phyloP scores from a whole-genome alignment of 176 grass and related monocot genomes.

The Juncus inflexus region DNA sequence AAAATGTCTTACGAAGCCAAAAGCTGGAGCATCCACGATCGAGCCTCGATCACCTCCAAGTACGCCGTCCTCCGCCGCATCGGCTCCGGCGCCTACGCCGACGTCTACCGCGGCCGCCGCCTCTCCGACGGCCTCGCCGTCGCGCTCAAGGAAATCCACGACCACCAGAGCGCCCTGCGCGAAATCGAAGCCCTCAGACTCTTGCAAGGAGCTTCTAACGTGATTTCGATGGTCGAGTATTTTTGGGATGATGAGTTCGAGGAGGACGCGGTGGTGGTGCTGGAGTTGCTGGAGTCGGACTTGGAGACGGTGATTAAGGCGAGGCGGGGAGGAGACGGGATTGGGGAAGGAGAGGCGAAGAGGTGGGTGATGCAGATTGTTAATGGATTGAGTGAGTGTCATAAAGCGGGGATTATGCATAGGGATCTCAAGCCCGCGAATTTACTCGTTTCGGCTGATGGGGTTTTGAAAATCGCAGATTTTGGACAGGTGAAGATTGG shows the following conservation, averaged over 20 bases:
- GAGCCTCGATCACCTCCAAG: slow-evolving; percentile 51
- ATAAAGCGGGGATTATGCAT: slow-evolving; percentile 60
- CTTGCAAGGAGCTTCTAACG: slow-evolving; percentile 38
- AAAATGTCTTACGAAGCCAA: slow-evolving; percentile 40
- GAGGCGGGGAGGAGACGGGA: slow-evolving; percentile 23
- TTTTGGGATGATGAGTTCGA: slow-evolving; percentile 54
- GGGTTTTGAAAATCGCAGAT: slow-evolving; percentile 79
- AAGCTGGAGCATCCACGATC: slow-evolving; percentile 90
- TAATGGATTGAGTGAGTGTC: slow-evolving; percentile 62
- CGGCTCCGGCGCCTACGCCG: slow-evolving; percentile 82
- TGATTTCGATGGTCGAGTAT: slow-evolving; percentile 68
- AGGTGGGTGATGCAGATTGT: slow-evolving; percentile 85
- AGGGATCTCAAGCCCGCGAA: slow-evolving; percentile 91
- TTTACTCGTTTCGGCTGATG: slow-evolving; percentile 67
- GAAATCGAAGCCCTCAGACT: slow-evolving; percentile 77
- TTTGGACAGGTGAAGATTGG: slow-evolving; percentile 72
- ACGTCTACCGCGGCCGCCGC: slow-evolving; percentile 85
- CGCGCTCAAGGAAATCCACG: slow-evolving; percentile 93
- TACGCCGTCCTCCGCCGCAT: slow-evolving; percentile 78
- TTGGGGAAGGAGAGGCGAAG: slow-evolving; percentile 50
- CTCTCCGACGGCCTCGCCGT: slow-evolving; percentile 62
- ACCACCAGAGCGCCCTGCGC: slow-evolving; percentile 65
- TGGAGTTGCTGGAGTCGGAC: slow-evolving; percentile 78
- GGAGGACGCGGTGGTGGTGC: slow-evolving; percentile 81
- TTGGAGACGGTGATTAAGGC: slow-evolving; percentile 48